These are phyloP conservation scores for Chamaecyparis obtusa DNA, from an alignment of 75 land plant genomes.

Conservation along the genomic window DNA sequence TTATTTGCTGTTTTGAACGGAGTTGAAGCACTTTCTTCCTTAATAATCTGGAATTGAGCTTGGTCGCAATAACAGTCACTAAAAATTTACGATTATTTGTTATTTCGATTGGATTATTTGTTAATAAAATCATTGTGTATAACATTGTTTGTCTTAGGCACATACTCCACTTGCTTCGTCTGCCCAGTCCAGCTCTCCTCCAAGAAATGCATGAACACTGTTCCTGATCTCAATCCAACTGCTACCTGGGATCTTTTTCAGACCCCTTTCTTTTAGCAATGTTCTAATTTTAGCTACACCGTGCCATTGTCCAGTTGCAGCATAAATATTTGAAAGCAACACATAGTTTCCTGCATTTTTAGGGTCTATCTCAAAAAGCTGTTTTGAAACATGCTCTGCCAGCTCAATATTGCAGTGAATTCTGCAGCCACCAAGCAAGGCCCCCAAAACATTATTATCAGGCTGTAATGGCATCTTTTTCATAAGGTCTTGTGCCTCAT, in stretches of 20 bases:
- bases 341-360: slow-evolving; percentile 1
- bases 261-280: neutral
- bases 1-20: slow-evolving; percentile 20
- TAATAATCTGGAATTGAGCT: slow-evolving; percentile 21
- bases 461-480: slow-evolving; percentile 5
- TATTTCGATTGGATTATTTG: slow-evolving; percentile 15
- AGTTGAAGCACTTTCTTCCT: neutral
- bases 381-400: neutral
- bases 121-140: slow-evolving; percentile 10
- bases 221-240: slow-evolving; percentile 37
- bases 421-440: slow-evolving; percentile 13
- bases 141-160: slow-evolving; percentile 13
- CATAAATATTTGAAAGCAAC: slow-evolving; percentile 4
- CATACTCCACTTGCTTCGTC: slow-evolving; percentile 12
- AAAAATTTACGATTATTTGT: slow-evolving; percentile 23
- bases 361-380: slow-evolving; percentile 7
- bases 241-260: slow-evolving; percentile 23
- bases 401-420: neutral
- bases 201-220: slow-evolving; percentile 19
- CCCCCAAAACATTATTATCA: neutral
- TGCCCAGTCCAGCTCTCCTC: slow-evolving; percentile 11
- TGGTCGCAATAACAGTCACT: slow-evolving; percentile 24
- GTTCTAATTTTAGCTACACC: slow-evolving; percentile 6
- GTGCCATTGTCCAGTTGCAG: slow-evolving; percentile 14
- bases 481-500: slow-evolving; percentile 11